Evolutionary conservation across 306 rosid genomes (phyloP).

Genomic region (Ziziphus jujuba): DNA sequence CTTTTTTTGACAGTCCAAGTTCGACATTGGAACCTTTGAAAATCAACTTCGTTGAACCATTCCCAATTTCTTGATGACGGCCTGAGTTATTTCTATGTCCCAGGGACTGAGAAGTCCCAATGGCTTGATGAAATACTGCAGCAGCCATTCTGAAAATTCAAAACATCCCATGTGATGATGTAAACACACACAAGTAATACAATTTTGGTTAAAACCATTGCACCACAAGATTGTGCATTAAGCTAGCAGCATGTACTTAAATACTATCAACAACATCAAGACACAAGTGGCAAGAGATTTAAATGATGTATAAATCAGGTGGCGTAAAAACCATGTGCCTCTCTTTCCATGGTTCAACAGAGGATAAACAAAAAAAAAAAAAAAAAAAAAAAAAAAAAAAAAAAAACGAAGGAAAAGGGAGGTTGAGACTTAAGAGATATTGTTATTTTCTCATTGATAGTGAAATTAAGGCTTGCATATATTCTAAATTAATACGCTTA

Average conservation of each 20-base stretch:
- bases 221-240: background rate
- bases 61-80: constrained; percentile 36
- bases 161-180: constrained; percentile 14
- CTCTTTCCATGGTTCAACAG: background rate
- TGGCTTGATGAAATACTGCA: constrained; percentile 54
- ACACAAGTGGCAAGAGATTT: background rate
- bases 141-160: constrained; percentile 76
- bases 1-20: constrained; percentile 46
- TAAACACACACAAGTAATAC: background rate
- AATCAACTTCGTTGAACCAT: constrained; percentile 42
- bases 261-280: no score
- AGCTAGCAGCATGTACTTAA: background rate
- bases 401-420: background rate
- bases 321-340: no score
- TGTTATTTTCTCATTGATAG: background rate
- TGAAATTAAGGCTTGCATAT: background rate
- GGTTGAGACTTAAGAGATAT: background rate
- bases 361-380: background rate
- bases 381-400: background rate
- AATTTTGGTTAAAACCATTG: background rate
- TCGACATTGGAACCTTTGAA: constrained; percentile 42
- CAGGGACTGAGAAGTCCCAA: constrained; percentile 48
- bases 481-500: background rate
- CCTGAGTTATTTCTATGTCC: constrained; percentile 30
- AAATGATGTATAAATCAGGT: background rate